Base-by-base conservation (phyloP, 768 basidiomycete species). In the Tephrocybe sp. region DNA sequence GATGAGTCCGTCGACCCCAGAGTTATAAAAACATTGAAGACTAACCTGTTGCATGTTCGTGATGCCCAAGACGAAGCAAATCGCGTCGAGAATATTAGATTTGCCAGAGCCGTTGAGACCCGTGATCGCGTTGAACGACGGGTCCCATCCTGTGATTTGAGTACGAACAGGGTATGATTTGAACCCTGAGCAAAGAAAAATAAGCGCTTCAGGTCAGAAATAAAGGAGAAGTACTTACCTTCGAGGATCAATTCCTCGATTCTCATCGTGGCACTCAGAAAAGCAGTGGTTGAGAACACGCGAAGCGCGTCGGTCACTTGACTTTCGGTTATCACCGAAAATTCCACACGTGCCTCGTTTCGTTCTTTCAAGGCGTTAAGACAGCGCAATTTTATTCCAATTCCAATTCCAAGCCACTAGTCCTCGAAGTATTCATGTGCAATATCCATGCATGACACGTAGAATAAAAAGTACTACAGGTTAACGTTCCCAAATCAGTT, bases 21-120 rank as follows among this genome's bases (percentile, higher is more conserved):
- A 19, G 11, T 0, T 12, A 17, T 4, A 10, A 11, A 5, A 8
- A 13, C 44, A 22, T 5, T 26, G 4, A 2, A 52, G 6, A 64
- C 82, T 48, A 55, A 91, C 95, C 55, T 87, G 85, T n/a, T 88
- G 75, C 88, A 98, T 91, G 67, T 98, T 98, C 2, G 95, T 98
- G 58, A 98, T 91, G 13, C 97, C 97, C 16, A 99, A 78, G 13
- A 98, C 97, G 66, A 99, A 99, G 70, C 95, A 97, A 69, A 98
- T 98, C 52, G 97, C 95, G 74, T 99, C 97, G 56, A 99, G 83
- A 61, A 99, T 98, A 73, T 99, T 99, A 52, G 94, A 97, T 75
- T 99, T 98, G 60, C 96, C 96, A 0, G 93, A 96, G 2, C 92
- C 93, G 73, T 93, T 93, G 58, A 92, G 80, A 40, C 95, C 95